These are phyloP conservation scores for Paecilomyces sp. DNA, from an alignment of 2,329 filamentous ascomycete species.

Conservation along the genomic window DNA sequence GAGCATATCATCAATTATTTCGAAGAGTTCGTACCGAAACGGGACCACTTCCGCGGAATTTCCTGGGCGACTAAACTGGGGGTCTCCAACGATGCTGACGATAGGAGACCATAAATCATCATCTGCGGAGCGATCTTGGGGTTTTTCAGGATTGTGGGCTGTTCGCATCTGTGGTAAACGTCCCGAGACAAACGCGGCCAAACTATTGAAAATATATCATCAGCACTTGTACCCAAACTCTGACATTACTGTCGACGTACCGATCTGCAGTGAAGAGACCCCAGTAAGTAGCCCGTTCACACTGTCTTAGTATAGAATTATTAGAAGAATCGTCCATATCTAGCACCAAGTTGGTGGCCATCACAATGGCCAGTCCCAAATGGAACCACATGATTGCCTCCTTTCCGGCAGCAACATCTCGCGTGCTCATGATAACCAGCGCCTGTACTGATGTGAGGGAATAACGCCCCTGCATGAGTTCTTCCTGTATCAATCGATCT, in stretches of 20 bases:
- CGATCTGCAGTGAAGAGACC: neutral
- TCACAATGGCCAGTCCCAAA: neutral
- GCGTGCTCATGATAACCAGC: neutral
- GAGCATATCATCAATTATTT: neutral
- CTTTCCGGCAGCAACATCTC: neutral
- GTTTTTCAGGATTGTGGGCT: neutral
- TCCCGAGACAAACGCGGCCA: neutral
- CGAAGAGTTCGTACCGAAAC: neutral
- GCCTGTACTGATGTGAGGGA: neutral
- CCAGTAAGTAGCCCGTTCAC: neutral
- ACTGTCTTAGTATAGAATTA: neutral
- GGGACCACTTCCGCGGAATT: neutral
- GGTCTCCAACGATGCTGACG: neutral
- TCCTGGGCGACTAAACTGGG: neutral
- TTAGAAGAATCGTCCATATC: neutral
- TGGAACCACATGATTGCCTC: neutral
- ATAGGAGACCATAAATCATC: neutral
- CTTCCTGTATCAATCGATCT: neutral
- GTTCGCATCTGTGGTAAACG: slow-evolving; percentile 1
- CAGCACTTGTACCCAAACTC: neutral
- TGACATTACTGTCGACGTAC: neutral
- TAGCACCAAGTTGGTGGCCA: neutral
- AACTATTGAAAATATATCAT: neutral
- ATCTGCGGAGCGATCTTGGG: neutral
- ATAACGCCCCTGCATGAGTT: neutral